Evolutionary conservation across 495 filamentous ascomycete species (phyloP), one percentile per base, ranked within the genome.

Genomic region (Aspergillus saccharolyticus): DNA sequence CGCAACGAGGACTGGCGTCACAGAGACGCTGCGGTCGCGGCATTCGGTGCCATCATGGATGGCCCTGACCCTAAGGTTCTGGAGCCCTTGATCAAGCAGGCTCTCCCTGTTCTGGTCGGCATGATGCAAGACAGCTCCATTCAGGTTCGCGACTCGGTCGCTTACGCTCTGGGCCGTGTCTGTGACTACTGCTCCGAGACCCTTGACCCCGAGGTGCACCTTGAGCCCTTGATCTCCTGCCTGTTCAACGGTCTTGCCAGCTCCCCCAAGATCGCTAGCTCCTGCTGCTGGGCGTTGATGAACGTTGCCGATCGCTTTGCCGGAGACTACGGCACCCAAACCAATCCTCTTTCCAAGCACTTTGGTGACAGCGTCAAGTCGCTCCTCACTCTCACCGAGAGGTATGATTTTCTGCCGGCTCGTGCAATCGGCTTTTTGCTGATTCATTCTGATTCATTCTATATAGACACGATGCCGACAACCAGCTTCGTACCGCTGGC

Each of bases 1-100:
- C 88, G 91, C 43, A 80, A 81, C 55, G 90, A 94, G 53, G 89
- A 96, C 68, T 98, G 94, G 94, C 90, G 91, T 66, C 80, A 83
- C 57, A 84, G 94, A 30, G 94, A 98, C 78, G 94, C 94, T 28
- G 92, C 94, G 10, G 93, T 97, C 12, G 95, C 94, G 53, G 91
- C 94, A n/a, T 97, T 98, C 62, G 95, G 94, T 55, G 94, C 91
- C 48, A 97, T 98, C 60, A 97, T 98, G 94, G 94, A 97, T 66
- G 94, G 94, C 19, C 94, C 94, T 1, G 92, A 97, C 43, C 88
- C 92, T 67, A 89, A 86, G 69, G 76, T 89, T 43, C 76, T 98
- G 54, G 90, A 94, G 59, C 91, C 91, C 33, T 82, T 97, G 53
- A 88, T 98, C 69, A 96, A 96, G 78, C 91, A 96, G 67, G 95